Base-by-base conservation (phyloP, 2,329 filamentous ascomycete species). In the Pseudogymnoascus sp. region DNA sequence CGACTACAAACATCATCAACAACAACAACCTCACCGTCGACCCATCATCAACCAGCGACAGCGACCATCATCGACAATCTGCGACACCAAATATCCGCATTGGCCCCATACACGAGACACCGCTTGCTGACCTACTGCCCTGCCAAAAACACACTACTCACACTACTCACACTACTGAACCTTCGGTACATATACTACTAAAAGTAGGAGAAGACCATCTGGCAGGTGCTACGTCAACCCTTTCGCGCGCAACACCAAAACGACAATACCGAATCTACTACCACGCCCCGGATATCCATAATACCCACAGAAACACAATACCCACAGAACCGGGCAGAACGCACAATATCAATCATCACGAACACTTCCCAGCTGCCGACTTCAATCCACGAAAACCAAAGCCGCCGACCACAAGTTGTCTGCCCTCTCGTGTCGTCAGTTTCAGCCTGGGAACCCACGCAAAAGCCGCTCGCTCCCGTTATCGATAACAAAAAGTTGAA, bases 61-160 rank as follows among this genome's bases (percentile, higher is more conserved):
- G 36, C 36, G 14, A 37, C 16, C 16, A 21, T 21, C 23, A 51
- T 51, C 45, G 6, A 28, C 28, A 13, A 51, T 8, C 45, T 28
- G 45, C 45, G 48, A 31, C 48, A 54, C 1, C 14, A 10, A 28
- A 31, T 51, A 51, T 14, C 45, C 23, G 45, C 45, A 54, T 54
- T 54, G 45, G 45, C 45, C 45, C 45, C 45, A 54, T 54, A 54
- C 45, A 54, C 48, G 48, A 54, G 48, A 54, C 48, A 54, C 48
- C 48, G 25, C 48, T 54, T n/a, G 8, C 8, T 54, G 48, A 54
- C 48, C 25, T 31, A 16, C 31, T 34, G 31, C 31, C 31, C 10
- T 34, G 13, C 31, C 31, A 34, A 34, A 34, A 34, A 34, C 31
- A 34, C 31, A 34, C 10, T 11, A 34, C 11, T 10, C 31, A 34